phyloP scores from a whole-genome alignment of 805 yeast genomes.

The Metschnikowia dekortorum region DNA sequence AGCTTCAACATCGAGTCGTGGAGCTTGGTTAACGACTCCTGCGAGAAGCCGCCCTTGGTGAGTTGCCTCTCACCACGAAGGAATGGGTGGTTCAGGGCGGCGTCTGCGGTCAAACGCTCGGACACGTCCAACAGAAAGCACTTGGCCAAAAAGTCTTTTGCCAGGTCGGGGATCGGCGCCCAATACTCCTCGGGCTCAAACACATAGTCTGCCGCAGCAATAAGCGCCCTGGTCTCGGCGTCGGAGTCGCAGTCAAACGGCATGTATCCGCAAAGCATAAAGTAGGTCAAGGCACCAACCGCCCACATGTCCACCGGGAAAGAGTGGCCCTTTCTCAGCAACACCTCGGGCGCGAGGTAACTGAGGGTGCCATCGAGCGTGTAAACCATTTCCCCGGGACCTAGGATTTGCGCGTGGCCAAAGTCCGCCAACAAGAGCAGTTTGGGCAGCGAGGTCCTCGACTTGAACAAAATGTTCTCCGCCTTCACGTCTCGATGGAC shows the following conservation, averaged over 20 bases:
- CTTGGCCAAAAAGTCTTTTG: constrained; percentile 51
- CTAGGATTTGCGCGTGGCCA: constrained; percentile 55
- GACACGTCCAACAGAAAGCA: constrained; percentile 49
- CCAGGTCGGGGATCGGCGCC: constrained; percentile 46
- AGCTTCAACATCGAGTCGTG: constrained; percentile 15
- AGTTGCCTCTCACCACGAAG: constrained; percentile 4
- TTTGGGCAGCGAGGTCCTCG: constrained; percentile 27
- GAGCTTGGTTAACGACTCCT: constrained; percentile 11
- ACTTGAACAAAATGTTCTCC: constrained; percentile 56
- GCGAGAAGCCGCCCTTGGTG: constrained; percentile 10
- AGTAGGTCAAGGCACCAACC: constrained; percentile 66
- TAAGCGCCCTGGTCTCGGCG: constrained; percentile 62
- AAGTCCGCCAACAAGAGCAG: constrained; percentile 55
- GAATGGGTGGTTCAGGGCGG: constrained; percentile 45
- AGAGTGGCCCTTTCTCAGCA: constrained; percentile 53
- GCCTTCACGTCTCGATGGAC: constrained; percentile 74
- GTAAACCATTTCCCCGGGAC: constrained; percentile 13
- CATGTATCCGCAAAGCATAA: constrained; percentile 67
- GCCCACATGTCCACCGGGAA: constrained; percentile 72
- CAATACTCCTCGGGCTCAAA: constrained; percentile 62
- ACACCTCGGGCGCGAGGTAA: constrained; percentile 69
- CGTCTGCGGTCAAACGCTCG: constrained; percentile 44
- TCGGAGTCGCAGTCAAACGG: constrained; percentile 75
- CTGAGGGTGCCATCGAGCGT: constrained; percentile 55
- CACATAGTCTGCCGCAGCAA: constrained; percentile 50